Conservation (phyloP, 371 early-diverging fungal genomes). For the Phascolomyces articulosus region DNA sequence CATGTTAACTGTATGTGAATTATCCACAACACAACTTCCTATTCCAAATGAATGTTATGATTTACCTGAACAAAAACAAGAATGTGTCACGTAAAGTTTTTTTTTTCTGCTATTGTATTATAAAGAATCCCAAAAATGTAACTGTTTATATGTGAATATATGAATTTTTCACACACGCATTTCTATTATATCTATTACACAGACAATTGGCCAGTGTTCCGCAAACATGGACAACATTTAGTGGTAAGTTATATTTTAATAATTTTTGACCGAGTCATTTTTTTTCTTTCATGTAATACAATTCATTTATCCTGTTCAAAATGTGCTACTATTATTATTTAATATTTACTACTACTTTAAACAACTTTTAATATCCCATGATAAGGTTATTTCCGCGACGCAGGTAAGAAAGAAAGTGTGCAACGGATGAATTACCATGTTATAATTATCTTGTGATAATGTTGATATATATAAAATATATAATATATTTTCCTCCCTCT, state of each 20-base stretch:
- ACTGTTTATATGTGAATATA: no score
- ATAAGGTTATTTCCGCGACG: constrained; percentile 18
- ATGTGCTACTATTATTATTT: no score
- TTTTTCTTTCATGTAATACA: neutral
- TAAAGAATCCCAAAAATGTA: neutral
- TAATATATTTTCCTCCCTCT: neutral
- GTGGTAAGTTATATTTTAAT: constrained; percentile 8
- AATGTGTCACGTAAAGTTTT: constrained; percentile 2
- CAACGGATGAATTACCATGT: no score
- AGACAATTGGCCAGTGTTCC: constrained; percentile 15
- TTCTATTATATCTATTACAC: no score
- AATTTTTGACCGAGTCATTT: neutral
- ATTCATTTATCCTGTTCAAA: neutral
- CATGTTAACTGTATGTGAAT: constrained; percentile 13
- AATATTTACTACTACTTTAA: no score
- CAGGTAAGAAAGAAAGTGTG: constrained; percentile 4
- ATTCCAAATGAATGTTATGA: constrained; percentile 8
- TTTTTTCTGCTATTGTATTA: neutral
- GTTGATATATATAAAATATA: neutral
- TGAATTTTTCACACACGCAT: neutral
- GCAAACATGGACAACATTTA: constrained; percentile 20
- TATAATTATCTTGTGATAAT: no score
- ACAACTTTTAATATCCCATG: no score
- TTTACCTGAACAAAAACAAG: neutral
- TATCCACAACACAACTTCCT: constrained; percentile 12